Evolutionary conservation across 352 stramenopile genomes (phyloP), one percentile per base, ranked within the genome.

Genomic region (Plasmopara viticola): DNA sequence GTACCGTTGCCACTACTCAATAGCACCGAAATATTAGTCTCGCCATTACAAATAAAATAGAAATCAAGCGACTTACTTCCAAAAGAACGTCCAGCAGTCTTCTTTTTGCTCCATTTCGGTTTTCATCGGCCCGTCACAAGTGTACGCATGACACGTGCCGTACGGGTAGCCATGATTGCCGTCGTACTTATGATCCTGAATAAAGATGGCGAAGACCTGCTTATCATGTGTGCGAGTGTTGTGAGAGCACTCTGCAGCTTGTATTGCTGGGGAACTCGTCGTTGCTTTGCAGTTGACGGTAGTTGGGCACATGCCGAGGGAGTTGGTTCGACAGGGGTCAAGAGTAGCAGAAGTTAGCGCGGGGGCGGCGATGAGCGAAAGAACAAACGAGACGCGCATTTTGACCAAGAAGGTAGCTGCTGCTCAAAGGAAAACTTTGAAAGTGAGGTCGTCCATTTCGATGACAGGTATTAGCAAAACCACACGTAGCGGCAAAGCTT

Each of bases 11-110:
- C 30, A 50, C 54, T 68, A 54, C 58, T 59, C 48, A 48, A 33
- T 38, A 12, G 53, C 34, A 61, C 4, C 35, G 31, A 13, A 9
- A 54, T 6, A 38, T 61, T 53, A 59, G 37, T 44, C 28, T 7
- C 14, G 20, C 6, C 29, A 8, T 45, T 45, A 4, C n/a, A n/a
- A n/a, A n/a, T 29, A 7, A 56, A 10, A 48, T 2, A 1, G 31
- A 35, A 30, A 4, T 17, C 9, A 17, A 9, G 20, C 25, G 40
- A 59, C 62, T 59, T 56, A 72, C 59, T 49, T 57, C 60, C 64
- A 72, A 44, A 68, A 60, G 51, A 73, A 73, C n/a, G 64, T 73
- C 60, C 61, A 70, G 49, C 56, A 63, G 40, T 70, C 61, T 2
- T 42, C 10, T 37, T 70, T 58, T 5, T 35, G 6, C 33, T 46